Conservation (phyloP, 2,329 filamentous ascomycete genomes). For the Trichophyton equinum region DNA sequence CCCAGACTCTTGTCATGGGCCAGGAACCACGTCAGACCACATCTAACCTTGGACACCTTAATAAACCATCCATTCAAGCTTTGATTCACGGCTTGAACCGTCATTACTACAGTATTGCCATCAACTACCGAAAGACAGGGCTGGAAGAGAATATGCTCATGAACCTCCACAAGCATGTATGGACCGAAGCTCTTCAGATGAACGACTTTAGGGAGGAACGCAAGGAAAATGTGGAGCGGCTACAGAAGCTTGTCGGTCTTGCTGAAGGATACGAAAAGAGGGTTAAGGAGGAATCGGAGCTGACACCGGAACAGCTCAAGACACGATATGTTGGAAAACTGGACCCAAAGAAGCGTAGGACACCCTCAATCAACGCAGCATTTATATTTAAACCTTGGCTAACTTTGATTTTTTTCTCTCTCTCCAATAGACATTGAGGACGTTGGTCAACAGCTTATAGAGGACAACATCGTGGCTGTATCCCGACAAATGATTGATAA, state of each 20-base stretch:
- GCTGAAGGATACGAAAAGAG: slow-evolving; percentile 97
- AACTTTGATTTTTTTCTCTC: neutral
- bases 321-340: slow-evolving; percentile 98
- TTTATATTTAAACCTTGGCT: slow-evolving; percentile 12
- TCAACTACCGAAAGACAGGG: slow-evolving; percentile 95
- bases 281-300: slow-evolving; percentile 95
- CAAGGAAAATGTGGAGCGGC: slow-evolving; percentile 70
- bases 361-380: neutral
- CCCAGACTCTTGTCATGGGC: slow-evolving; percentile 92
- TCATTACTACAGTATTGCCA: slow-evolving; percentile 98
- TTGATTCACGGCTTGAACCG: slow-evolving; percentile 95
- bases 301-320: slow-evolving; percentile 95
- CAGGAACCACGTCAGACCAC: slow-evolving; percentile 97
- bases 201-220: slow-evolving; percentile 83
- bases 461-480: slow-evolving; percentile 99
- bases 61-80: slow-evolving; percentile 99
- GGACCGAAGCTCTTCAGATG: slow-evolving; percentile 96
- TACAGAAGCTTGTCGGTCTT: slow-evolving; percentile 76
- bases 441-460: slow-evolving; percentile 89
- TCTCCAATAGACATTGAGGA: slow-evolving; percentile 61
- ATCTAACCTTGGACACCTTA: slow-evolving; percentile 91
- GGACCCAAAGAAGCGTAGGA: slow-evolving; percentile 85
- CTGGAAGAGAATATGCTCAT: slow-evolving; percentile 99
- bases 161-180: slow-evolving; percentile 99
- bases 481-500: slow-evolving; percentile 99